Conservation (phyloP, 2,329 filamentous ascomycete genomes). For the Diaporthe citri region DNA sequence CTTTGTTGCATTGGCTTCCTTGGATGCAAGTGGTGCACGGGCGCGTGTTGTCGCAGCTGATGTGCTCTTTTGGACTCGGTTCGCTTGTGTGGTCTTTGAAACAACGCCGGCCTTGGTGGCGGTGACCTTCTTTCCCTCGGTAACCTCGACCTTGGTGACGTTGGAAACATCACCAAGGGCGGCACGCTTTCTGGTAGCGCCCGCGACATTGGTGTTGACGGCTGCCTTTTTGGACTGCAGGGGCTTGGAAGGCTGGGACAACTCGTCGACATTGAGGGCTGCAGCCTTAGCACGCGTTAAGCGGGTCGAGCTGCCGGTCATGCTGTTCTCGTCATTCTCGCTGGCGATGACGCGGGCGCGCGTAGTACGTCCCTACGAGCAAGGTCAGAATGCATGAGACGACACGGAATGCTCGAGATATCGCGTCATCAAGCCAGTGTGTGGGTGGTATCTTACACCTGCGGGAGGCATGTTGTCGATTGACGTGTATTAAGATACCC, state of each 20-base stretch:
- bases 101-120: conserved; percentile 75
- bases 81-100: conserved; percentile 84
- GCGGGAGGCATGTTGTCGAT: conserved; percentile 47
- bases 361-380: conserved; percentile 74
- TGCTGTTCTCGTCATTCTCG: conserved; percentile 92
- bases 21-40: conserved; percentile 66
- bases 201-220: conserved; percentile 60
- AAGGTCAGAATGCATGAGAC: conserved; percentile 43
- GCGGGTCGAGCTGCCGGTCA: conserved; percentile 72
- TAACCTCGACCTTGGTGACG: conserved; percentile 81
- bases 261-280: conserved; percentile 74
- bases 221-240: conserved; percentile 79
- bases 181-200: conserved; percentile 75
- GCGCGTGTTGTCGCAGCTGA: conserved; percentile 71
- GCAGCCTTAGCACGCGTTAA: conserved; percentile 94
- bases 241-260: conserved; percentile 68
- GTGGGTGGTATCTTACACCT: conserved; percentile 49
- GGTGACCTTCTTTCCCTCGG: conserved; percentile 79
- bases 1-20: conserved; percentile 63
- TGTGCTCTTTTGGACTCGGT: conserved; percentile 82
- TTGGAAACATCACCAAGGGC: conserved; percentile 97
- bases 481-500: conserved; percentile 36
- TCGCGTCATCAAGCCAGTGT: conserved; percentile 30
- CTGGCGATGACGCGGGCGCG: conserved; percentile 80
- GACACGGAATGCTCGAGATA: conserved; percentile 13